A percentile compares a stretch with the other conserved stretches of the same genome.
Evolutionary conservation across 345 rosid genomes (phyloP).

Genomic region (Chamaenerion angustifolium): DNA sequence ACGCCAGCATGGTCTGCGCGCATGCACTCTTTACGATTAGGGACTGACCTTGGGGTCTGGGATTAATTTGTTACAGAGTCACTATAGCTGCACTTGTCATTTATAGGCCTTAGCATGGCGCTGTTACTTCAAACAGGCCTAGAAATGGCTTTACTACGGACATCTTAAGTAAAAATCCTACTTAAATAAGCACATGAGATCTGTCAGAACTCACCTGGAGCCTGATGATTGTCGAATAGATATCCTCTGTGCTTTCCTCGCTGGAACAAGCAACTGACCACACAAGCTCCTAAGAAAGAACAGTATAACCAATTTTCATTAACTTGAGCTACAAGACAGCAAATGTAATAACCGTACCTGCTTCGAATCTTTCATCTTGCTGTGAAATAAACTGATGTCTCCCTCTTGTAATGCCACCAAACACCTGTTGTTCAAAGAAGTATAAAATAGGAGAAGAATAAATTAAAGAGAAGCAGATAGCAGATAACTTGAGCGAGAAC

Average conservation of each 20-base stretch:
- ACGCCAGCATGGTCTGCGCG: too few relatives aligned
- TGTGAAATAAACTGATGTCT: slow-evolving; percentile 48
- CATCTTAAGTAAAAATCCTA: neutral
- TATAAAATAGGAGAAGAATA: slow-evolving; percentile 6
- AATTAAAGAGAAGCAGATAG: neutral
- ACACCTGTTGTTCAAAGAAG: slow-evolving; percentile 41
- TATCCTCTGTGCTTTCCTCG: slow-evolving; percentile 76
- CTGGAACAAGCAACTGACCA: slow-evolving; percentile 64
- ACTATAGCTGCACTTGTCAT: too few relatives aligned
- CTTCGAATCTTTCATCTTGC: slow-evolving; percentile 50
- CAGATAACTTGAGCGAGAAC: neutral
- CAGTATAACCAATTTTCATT: neutral
- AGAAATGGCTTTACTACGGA: too few relatives aligned
- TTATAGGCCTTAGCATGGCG: too few relatives aligned
- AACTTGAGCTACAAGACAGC: neutral
- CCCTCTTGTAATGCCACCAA: slow-evolving; percentile 84
- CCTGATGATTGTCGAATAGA: slow-evolving; percentile 64
- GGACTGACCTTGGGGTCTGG: too few relatives aligned
- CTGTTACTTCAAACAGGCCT: too few relatives aligned
- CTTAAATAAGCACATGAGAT: neutral
- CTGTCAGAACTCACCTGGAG: slow-evolving; percentile 49
- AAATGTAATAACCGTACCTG: slow-evolving; percentile 31
- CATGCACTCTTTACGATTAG: too few relatives aligned
- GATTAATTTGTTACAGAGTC: too few relatives aligned
- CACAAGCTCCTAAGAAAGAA: slow-evolving; percentile 51